A percentile compares a stretch with the other conserved stretches of the same genome.
Conservation (phyloP, 179 eudicot genomes). For the Silene noctiflora region DNA sequence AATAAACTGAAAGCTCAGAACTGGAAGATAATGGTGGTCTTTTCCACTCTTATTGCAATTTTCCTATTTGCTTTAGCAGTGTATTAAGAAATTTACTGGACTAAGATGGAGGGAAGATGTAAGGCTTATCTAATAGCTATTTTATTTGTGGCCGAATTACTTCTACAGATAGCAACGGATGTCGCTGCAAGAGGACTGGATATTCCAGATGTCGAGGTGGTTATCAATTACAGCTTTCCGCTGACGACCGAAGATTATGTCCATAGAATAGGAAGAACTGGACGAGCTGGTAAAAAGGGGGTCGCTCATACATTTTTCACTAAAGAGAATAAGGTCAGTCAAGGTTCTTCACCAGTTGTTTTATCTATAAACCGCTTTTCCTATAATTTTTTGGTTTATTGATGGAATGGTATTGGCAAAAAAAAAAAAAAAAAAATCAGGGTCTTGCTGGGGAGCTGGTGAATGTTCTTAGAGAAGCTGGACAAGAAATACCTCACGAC, state of each 20-base stretch:
- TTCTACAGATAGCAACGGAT: slow-evolving; percentile 95
- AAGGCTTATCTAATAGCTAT: not conserved
- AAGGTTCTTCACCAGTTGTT: not conserved
- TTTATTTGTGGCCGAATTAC: not conserved
- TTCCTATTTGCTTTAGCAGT: not conserved
- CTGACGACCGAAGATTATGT: slow-evolving; percentile 98
- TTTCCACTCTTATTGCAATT: not conserved
- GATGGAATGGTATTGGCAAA: slow-evolving; percentile 12
- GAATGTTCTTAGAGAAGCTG: slow-evolving; percentile 96
- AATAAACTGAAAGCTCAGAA: not conserved
- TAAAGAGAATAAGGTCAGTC: slow-evolving; percentile 77
- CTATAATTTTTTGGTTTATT: not conserved
- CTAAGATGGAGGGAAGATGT: not conserved
- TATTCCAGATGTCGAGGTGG: slow-evolving; percentile 98
- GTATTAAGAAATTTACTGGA: not conserved
- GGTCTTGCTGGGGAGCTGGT: slow-evolving; percentile 91
- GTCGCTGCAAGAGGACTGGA: slow-evolving; percentile 99
- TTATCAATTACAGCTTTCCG: slow-evolving; percentile 93
- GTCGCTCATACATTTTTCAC: slow-evolving; percentile 98
- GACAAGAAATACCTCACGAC: slow-evolving; percentile 70
- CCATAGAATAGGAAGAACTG: slow-evolving; percentile 97
- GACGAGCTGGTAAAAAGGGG: slow-evolving; percentile 99
- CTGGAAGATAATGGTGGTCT: not conserved
- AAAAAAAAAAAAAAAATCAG: slow-evolving; percentile 32
- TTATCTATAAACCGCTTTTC: not conserved